Evolutionary conservation across 106 monocot species (phyloP).

Genomic region (Phalaenopsis equestris): DNA sequence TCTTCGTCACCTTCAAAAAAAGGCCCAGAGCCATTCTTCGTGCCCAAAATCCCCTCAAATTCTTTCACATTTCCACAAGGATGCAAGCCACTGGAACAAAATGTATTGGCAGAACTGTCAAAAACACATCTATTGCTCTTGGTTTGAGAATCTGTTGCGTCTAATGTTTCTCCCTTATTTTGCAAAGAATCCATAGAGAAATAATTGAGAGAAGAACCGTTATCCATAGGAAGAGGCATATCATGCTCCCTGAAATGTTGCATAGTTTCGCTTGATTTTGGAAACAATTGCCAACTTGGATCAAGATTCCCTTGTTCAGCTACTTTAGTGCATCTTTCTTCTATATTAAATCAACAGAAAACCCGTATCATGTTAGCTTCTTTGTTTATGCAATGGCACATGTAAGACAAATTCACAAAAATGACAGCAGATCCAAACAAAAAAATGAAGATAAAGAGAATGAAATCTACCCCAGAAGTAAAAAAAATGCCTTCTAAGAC

Average conservation of each 20-base stretch:
- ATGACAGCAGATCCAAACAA: neutral
- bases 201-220: neutral
- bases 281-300: slow-evolving; percentile 1
- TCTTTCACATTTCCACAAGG: neutral
- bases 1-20: slow-evolving; percentile 7
- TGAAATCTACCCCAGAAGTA: neutral
- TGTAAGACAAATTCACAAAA: neutral
- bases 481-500: neutral
- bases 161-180: neutral
- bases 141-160: neutral
- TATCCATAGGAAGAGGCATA: neutral
- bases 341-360: slow-evolving; percentile 1
- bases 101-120: neutral
- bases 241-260: neutral
- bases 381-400: neutral
- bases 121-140: neutral
- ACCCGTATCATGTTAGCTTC: slow-evolving; percentile 8
- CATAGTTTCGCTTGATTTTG: neutral
- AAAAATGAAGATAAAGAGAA: neutral
- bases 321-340: neutral
- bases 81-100: neutral
- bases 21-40: slow-evolving; percentile 2
- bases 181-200: slow-evolving; percentile 2
- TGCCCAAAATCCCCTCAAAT: neutral
- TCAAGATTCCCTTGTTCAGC: slow-evolving; percentile 9